A percentile compares a stretch with the other conserved stretches of the same genome.
phyloP scores from a whole-genome alignment of 805 yeast species.

The Pichia paraexigua region DNA sequence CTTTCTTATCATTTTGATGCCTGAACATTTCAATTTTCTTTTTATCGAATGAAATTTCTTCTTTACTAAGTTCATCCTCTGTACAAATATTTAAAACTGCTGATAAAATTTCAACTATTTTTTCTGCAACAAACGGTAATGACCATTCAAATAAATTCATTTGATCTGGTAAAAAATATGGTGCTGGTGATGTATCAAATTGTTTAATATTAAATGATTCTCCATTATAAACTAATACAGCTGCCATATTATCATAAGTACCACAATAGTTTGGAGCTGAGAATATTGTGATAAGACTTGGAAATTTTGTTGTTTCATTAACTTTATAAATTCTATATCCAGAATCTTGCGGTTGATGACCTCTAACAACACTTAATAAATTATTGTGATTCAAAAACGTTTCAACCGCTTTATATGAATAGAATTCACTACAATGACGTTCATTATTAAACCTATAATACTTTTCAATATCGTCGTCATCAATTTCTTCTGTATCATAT shows the following conservation, averaged over 20 bases:
- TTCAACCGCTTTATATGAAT: conserved; percentile 75
- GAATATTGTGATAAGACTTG: conserved; percentile 82
- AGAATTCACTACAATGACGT: conserved; percentile 90
- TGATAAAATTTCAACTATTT: conserved; percentile 87
- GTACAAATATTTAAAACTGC: conserved; percentile 89
- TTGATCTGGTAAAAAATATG: conserved; percentile 93
- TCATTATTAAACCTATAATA: conserved; percentile 58
- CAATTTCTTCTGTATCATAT: conserved; percentile 52
- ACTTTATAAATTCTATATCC: conserved; percentile 93
- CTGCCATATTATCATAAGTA: conserved; percentile 89
- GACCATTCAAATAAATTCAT: conserved; percentile 99
- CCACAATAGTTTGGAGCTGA: conserved; percentile 95
- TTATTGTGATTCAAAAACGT: conserved; percentile 72
- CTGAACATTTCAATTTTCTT: background rate
- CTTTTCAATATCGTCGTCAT: conserved; percentile 12
- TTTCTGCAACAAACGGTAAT: conserved; percentile 93
- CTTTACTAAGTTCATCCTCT: conserved; percentile 85
- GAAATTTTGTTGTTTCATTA: conserved; percentile 78
- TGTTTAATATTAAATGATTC: conserved; percentile 93
- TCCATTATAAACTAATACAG: conserved; percentile 86
- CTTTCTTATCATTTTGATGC: background rate
- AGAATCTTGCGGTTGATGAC: conserved; percentile 97
- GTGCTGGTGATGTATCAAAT: conserved; percentile 88
- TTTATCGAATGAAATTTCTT: conserved; percentile 14
- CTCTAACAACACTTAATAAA: conserved; percentile 75